Percentiles rank a stretch among this genome's conserved stretches.
Evolutionary conservation across 352 stramenopile species (phyloP).

Genomic region (Phytopythium chamaehyphon): DNA sequence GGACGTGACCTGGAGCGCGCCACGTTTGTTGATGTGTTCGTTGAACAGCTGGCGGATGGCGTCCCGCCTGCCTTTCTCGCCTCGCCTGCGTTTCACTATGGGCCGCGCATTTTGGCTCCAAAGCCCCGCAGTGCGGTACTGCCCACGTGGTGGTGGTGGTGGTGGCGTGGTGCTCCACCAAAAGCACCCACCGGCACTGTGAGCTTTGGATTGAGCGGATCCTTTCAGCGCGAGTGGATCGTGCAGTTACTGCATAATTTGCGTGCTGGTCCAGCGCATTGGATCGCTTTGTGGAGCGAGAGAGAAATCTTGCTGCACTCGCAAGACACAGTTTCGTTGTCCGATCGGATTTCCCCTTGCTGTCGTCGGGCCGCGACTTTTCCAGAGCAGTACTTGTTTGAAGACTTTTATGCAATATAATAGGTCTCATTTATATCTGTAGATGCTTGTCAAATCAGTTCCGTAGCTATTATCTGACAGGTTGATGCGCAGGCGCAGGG

Average conservation of each 20-base stretch:
- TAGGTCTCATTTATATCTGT: background rate
- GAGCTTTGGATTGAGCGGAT: too few species aligned
- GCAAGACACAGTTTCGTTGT: constrained; percentile 3
- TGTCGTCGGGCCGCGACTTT: background rate
- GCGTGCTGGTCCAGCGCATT: too few species aligned
- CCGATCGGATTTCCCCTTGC: background rate
- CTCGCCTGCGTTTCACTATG: background rate
- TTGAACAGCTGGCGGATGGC: constrained; percentile 7
- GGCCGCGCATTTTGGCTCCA: too few species aligned
- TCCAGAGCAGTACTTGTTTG: background rate
- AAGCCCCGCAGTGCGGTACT: too few species aligned
- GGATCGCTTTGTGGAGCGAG: too few species aligned
- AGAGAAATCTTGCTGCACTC: too few species aligned
- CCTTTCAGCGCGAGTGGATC: too few species aligned
- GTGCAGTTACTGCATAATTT: too few species aligned
- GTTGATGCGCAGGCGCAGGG: too few species aligned
- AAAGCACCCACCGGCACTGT: too few species aligned
- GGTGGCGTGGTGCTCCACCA: too few species aligned
- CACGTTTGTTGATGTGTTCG: background rate
- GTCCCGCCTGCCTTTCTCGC: background rate
- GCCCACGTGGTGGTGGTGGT: too few species aligned
- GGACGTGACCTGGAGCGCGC: background rate
- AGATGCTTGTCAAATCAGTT: constrained; percentile 4
- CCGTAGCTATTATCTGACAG: background rate
- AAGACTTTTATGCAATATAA: background rate